Evolutionary conservation across 805 yeast genomes (phyloP).

Genomic region (Yarrowia deformans): DNA sequence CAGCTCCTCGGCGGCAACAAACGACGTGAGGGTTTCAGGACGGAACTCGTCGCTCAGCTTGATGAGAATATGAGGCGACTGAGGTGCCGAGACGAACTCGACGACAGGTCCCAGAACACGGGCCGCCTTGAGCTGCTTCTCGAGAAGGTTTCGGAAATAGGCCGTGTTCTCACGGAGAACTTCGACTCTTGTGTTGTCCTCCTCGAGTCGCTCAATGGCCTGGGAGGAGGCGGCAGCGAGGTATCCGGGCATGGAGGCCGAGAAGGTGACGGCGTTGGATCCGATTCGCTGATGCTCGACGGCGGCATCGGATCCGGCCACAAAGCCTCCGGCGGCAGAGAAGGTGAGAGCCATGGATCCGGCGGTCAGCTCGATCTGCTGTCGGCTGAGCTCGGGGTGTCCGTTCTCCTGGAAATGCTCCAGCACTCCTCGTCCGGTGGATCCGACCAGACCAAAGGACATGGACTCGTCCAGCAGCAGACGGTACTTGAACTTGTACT

Average conservation of each 20-base stretch:
- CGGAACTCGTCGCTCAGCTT: constrained; percentile 57
- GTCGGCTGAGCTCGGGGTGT: constrained; percentile 61
- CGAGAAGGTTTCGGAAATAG: constrained; percentile 41
- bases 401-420: constrained; percentile 54
- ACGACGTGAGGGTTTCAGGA: constrained; percentile 42
- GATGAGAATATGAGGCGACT: constrained; percentile 75
- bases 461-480: constrained; percentile 85
- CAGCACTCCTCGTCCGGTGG: constrained; percentile 82
- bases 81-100: constrained; percentile 40
- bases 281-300: constrained; percentile 91
- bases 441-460: constrained; percentile 86
- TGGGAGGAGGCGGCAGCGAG: constrained; percentile 58
- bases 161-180: constrained; percentile 43
- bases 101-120: constrained; percentile 8
- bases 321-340: constrained; percentile 91
- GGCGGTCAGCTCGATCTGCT: constrained; percentile 79
- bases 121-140: constrained; percentile 23
- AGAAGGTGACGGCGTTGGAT: constrained; percentile 87
- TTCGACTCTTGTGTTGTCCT: constrained; percentile 46
- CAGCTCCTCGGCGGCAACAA: constrained; percentile 44
- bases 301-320: constrained; percentile 84
- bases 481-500: constrained; percentile 82
- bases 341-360: constrained; percentile 85
- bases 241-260: constrained; percentile 94
- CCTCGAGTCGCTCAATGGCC: constrained; percentile 45